Percentiles rank a stretch among this genome's conserved stretches.
Evolutionary conservation across 192 early-diverging fungal genomes (phyloP).

Genomic region (Neocallimastix lanati): DNA sequence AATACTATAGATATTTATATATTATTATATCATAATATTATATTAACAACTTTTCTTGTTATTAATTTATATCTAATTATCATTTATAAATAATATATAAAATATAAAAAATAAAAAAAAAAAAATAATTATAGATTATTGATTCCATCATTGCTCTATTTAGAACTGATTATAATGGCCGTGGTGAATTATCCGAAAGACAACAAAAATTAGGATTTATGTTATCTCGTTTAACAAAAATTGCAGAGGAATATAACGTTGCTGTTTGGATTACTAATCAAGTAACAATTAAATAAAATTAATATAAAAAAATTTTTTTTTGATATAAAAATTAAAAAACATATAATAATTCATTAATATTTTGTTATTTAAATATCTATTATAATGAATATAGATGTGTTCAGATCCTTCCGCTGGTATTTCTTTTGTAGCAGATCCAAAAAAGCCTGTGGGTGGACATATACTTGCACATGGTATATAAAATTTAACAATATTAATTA

Average conservation of each 20-base stretch:
- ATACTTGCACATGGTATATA: slow-evolving; percentile 38
- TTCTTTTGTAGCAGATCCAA: slow-evolving; percentile 69
- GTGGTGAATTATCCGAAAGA: slow-evolving; percentile 69
- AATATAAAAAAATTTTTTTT: no score
- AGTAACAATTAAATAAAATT: no score
- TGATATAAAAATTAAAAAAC: no score
- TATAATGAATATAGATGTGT: slow-evolving; percentile 12
- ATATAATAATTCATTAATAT: no score
- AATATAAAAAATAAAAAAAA: no score
- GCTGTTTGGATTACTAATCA: slow-evolving; percentile 71
- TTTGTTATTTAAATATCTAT: no score
- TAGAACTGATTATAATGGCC: slow-evolving; percentile 60
- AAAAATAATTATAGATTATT: slow-evolving; percentile 23
- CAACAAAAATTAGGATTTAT: slow-evolving; percentile 65
- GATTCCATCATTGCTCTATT: slow-evolving; percentile 72
- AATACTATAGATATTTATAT: no score
- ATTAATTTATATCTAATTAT: no score
- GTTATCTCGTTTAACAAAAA: slow-evolving; percentile 47
- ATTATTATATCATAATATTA: no score
- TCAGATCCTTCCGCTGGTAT: slow-evolving; percentile 38
- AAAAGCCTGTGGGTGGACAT: slow-evolving; percentile 72
- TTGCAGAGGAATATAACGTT: slow-evolving; percentile 72
- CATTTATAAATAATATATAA: no score
- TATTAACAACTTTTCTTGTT: no score
- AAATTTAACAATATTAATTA: no score